Conservation (phyloP, 345 rosid species). For the Populus ilicifolia region DNA sequence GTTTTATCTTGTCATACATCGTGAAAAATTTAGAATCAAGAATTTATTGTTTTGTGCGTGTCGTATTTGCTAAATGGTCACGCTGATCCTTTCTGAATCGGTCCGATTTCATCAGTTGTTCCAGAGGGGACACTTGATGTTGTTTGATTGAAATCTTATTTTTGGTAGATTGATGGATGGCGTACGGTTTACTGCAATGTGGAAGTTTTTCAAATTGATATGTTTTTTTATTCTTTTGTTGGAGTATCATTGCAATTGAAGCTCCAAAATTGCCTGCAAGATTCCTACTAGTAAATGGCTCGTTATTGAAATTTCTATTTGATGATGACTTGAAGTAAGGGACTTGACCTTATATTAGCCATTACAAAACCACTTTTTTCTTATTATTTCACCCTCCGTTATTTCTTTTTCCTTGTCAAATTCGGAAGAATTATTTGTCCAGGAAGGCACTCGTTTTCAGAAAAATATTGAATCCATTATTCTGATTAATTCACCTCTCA, state of each 20-base stretch:
- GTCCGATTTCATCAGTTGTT: background rate
- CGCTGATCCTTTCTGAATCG: background rate
- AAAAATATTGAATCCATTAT: background rate
- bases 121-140: background rate
- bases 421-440: background rate
- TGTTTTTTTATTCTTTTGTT: background rate
- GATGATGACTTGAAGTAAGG: background rate
- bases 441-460: background rate
- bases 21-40: background rate
- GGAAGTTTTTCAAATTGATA: background rate
- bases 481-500: background rate
- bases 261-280: background rate
- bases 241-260: background rate
- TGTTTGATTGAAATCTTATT: background rate
- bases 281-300: background rate
- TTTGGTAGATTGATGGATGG: background rate
- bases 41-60: background rate
- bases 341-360: background rate
- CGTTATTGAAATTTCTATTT: background rate
- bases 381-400: background rate
- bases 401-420: background rate
- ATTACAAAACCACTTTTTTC: background rate
- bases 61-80: background rate
- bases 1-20: background rate
- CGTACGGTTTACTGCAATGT: background rate